Percentiles rank a stretch among this genome's conserved stretches.
Evolutionary conservation across 108 stramenopile genomes (phyloP).

Genomic region (Cyclotella distinguenda): DNA sequence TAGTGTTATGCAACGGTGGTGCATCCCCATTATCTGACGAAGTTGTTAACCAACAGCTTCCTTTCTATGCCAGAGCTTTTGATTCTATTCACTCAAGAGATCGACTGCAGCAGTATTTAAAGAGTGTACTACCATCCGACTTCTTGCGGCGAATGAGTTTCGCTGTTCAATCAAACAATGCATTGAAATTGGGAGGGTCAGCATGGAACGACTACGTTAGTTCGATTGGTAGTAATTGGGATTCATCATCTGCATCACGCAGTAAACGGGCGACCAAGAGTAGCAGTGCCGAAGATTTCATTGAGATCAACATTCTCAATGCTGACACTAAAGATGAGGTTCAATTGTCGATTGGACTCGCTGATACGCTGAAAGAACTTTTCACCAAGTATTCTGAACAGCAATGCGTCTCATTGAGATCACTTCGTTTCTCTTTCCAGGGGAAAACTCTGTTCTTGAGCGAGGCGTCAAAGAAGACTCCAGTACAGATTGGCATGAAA

Average conservation of each 20-base stretch:
- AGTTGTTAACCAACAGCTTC: neutral
- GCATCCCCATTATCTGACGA: neutral
- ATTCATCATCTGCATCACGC: neutral
- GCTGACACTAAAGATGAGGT: neutral
- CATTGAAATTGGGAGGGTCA: neutral
- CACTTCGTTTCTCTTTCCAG: constrained; percentile 1
- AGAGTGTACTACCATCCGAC: neutral
- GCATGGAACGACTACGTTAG: constrained; percentile 3
- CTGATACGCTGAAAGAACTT: constrained; percentile 5
- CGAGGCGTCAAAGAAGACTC: constrained; percentile 8
- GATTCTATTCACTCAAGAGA: neutral
- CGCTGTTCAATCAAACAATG: constrained; percentile 8
- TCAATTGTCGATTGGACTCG: constrained; percentile 6
- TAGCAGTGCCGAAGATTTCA: neutral
- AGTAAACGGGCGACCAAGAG: neutral
- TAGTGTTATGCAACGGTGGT: neutral
- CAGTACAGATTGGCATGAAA: constrained; percentile 12
- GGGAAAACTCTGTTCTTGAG: constrained; percentile 22
- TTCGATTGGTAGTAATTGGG: constrained; percentile 6
- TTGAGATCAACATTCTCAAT: constrained; percentile 3
- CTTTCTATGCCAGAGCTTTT: constrained; percentile 2
- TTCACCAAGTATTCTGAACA: constrained; percentile 15
- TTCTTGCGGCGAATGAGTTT: constrained; percentile 8
- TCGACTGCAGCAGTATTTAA: neutral
- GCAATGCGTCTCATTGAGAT: constrained; percentile 11